phyloP scores from a whole-genome alignment of 768 basidiomycete genomes.

The Tubosaeta sp. region DNA sequence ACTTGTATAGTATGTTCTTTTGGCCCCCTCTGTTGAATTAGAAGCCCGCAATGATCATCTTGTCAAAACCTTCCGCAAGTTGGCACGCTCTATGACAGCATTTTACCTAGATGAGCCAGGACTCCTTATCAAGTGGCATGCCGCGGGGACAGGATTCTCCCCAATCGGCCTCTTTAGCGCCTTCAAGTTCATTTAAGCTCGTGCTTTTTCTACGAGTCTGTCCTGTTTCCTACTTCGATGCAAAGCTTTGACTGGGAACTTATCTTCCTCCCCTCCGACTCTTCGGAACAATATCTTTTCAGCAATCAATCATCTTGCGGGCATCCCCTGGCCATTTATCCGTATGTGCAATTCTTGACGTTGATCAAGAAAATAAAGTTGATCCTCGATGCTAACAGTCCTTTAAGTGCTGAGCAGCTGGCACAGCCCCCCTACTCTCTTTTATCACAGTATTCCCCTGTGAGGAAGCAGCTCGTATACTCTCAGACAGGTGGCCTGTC shows the following conservation, averaged over 20 bases:
- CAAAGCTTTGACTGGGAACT: not conserved
- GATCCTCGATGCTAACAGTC: constrained; percentile 3
- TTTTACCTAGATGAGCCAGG: not conserved
- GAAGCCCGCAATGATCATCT: too few relatives aligned
- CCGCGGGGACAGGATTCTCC: too few relatives aligned
- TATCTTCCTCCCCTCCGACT: not conserved
- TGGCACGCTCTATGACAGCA: not conserved
- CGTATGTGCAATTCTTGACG: constrained; percentile 1
- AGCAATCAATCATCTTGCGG: not conserved
- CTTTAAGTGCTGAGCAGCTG: not conserved
- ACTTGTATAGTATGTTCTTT: not conserved
- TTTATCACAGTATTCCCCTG: too few relatives aligned
- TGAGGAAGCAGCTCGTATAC: not conserved
- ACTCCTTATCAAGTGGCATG: not conserved
- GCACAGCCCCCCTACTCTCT: not conserved
- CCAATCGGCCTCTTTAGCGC: constrained; percentile 1
- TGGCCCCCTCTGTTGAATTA: too few relatives aligned
- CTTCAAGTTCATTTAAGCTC: too few relatives aligned
- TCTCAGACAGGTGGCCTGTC: not conserved
- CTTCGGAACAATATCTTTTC: not conserved
- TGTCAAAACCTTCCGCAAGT: not conserved
- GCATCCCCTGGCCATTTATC: not conserved
- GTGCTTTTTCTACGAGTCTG: too few relatives aligned
- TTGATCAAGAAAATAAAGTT: not conserved
- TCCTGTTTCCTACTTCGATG: not conserved